phyloP scores from a whole-genome alignment of 2,329 filamentous ascomycete species.

The Fusarium goolgardi region DNA sequence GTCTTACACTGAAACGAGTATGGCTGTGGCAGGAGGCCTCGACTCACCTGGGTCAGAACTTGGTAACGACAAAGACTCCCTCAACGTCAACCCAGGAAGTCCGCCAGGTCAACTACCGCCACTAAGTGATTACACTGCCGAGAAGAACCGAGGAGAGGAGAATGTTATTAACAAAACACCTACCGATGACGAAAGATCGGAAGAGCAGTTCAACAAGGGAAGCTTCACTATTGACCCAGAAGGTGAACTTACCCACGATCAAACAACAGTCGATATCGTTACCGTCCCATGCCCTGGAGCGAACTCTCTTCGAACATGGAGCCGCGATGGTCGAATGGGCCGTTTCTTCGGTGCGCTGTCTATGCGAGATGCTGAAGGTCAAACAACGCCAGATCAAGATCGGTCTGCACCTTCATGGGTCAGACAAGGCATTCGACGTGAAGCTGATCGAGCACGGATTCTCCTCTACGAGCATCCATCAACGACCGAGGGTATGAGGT shows the following conservation, averaged over 20 bases:
- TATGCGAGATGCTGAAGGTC: slow-evolving; percentile 54
- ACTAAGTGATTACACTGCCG: slow-evolving; percentile 30
- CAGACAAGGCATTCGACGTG: slow-evolving; percentile 62
- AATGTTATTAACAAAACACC: slow-evolving; percentile 12
- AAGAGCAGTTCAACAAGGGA: slow-evolving; percentile 14
- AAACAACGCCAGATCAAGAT: slow-evolving; percentile 24
- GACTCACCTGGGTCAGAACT: slow-evolving; percentile 22
- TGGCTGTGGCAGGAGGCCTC: slow-evolving; percentile 32
- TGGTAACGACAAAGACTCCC: slow-evolving; percentile 44
- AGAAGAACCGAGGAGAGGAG: slow-evolving; percentile 8
- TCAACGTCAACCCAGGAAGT: slow-evolving; percentile 47
- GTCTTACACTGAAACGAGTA: slow-evolving; percentile 17
- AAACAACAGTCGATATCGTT: slow-evolving; percentile 65
- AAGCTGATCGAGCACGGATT: slow-evolving; percentile 61
- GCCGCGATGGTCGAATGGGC: slow-evolving; percentile 60
- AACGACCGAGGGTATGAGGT: slow-evolving; percentile 53
- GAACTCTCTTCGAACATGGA: slow-evolving; percentile 65
- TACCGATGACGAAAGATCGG: not conserved
- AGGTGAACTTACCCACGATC: slow-evolving; percentile 58
- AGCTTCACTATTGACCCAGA: slow-evolving; percentile 53
- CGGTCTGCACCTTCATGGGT: slow-evolving; percentile 60
- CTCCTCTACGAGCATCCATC: slow-evolving; percentile 64
- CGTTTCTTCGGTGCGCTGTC: slow-evolving; percentile 59
- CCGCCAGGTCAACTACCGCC: slow-evolving; percentile 41
- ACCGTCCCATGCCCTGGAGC: slow-evolving; percentile 66